phyloP scores from a whole-genome alignment of 257 asterid genomes.

The Solanum sejunctum region DNA sequence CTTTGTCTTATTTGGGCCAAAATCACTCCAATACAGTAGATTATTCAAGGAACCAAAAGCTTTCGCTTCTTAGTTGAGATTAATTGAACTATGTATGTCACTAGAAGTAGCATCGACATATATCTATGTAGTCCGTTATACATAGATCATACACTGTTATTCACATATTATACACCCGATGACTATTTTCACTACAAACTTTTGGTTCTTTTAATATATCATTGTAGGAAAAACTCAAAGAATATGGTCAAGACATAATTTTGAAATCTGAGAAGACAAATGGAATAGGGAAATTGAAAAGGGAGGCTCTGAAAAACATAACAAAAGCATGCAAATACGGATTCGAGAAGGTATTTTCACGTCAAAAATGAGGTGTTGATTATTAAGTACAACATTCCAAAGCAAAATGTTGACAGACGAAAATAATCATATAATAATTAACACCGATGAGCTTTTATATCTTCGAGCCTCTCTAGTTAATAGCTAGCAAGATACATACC shows the following conservation, averaged over 20 bases:
- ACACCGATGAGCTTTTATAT: too few relatives aligned
- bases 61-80: not conserved
- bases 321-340: conserved; percentile 4
- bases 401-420: too few relatives aligned
- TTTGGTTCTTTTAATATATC: not conserved
- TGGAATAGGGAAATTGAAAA: conserved; percentile 19
- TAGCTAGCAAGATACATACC: too few relatives aligned
- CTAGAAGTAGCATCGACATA: not conserved
- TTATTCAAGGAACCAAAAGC: not conserved
- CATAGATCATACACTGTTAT: not conserved
- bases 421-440: too few relatives aligned
- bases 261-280: conserved; percentile 27
- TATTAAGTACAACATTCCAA: too few relatives aligned
- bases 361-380: too few relatives aligned
- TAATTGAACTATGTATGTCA: not conserved
- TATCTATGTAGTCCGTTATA: not conserved
- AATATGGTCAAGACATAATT: conserved; percentile 19
- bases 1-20: not conserved
- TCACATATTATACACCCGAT: not conserved
- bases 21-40: not conserved
- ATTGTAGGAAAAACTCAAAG: conserved; percentile 22
- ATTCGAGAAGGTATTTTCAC: conserved; percentile 8
- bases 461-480: too few relatives aligned
- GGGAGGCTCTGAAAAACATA: conserved; percentile 10
- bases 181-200: not conserved